Percentiles rank a stretch among this genome's conserved stretches.
phyloP scores from a whole-genome alignment of 2,329 filamentous ascomycete species.

The Colletotrichum zoysiae region DNA sequence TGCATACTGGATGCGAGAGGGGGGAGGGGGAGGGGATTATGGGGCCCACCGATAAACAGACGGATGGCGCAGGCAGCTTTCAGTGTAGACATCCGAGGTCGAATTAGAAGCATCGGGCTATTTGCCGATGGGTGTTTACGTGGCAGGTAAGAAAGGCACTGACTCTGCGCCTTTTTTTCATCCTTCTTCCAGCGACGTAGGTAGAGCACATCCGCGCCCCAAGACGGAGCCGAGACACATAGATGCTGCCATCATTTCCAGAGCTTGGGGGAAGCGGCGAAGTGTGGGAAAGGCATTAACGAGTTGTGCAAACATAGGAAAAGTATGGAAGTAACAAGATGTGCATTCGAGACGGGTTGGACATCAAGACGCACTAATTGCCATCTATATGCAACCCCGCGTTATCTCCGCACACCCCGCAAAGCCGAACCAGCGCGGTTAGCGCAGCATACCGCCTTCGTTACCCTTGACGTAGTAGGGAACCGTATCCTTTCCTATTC shows the following conservation, averaged over 20 bases:
- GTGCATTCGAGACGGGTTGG: not conserved
- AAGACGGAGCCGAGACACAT: not conserved
- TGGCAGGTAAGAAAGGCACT: not conserved
- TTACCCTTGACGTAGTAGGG: not conserved
- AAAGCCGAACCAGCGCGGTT: not conserved
- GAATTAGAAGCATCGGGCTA: conserved; percentile 14
- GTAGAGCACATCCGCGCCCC: not conserved
- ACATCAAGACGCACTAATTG: not conserved
- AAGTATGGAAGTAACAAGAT: too few species aligned
- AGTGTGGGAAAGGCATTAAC: not conserved
- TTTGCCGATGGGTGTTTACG: conserved; percentile 13
- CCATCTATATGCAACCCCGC: conserved; percentile 16
- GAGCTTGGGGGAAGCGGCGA: too few species aligned
- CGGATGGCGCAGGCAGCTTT: conserved; percentile 2
- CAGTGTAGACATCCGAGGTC: conserved; percentile 6
- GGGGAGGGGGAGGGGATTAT: conserved; percentile 14
- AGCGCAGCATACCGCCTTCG: not conserved
- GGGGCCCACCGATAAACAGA: conserved; percentile 20
- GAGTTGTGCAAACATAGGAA: too few species aligned
- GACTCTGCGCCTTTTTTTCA: conserved; percentile 10
- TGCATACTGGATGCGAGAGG: not conserved
- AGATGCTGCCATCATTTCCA: too few species aligned
- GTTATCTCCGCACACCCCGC: conserved; percentile 25
- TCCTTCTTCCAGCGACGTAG: not conserved
- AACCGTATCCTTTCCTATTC: too few species aligned